Evolutionary conservation across 1,284 basidiomycete species (phyloP), one percentile per base, ranked within the genome.

Genomic region (Spongispora temasekensis): DNA sequence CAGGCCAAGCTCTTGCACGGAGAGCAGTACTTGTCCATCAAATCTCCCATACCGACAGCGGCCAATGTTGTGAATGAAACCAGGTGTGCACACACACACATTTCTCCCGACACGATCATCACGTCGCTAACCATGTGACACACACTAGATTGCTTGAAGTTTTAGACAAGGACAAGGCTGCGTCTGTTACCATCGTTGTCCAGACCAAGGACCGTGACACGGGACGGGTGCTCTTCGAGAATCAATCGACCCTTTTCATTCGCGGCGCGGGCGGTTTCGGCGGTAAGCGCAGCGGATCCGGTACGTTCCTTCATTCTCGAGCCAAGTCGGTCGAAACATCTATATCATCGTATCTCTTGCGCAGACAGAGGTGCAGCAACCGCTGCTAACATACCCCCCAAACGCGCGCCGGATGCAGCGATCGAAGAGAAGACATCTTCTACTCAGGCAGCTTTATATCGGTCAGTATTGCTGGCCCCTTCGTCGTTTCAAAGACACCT

Each of bases 1-100:
- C 67, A 93, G 85, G 93, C 95, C 63, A 98, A 95, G 79, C 82
- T 99, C n/a, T 83, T 99, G 30, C 97, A 99, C 76, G 97, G 97
- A 61, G 97, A 99, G 76, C 97, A 99, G 74, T 98, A 94, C 76
- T 80, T 99, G 63, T 83, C 88, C 64, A 95, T 99, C 77, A 92
- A 93, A 72, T 88, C 80, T 1, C 88, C 91, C 1, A 93, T 98
- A 65, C 96, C 97, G 0, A 95, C 93, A 1, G 89, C 83, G 63
- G 96, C 87, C 3, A 88, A 89, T n/a, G 79, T 98, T 35, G 82
- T 94, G 46, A 97, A 86, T 75, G 82, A 91, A 69, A 84, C 89
- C 12, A 84, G 87, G 90, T 88, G 52, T 58, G 82, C 30, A n/a
- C n/a, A 61, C 60, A 34, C 34, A 61, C 60, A 34, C 34, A 23